phyloP scores from a whole-genome alignment of 768 basidiomycete species.

The Mycena sanguinolenta region DNA sequence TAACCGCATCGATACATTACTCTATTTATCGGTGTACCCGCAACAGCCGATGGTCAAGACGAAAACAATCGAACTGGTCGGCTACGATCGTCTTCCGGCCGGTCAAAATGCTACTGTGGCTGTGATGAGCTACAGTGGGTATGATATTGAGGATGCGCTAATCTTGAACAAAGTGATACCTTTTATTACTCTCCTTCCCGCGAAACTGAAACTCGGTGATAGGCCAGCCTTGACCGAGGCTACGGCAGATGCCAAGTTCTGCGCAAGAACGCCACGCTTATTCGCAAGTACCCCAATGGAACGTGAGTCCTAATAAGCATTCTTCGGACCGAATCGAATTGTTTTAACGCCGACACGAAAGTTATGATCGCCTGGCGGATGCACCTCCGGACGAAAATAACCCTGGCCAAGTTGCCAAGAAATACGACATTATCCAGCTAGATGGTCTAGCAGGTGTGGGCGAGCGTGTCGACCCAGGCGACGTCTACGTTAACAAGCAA shows the following conservation, averaged over 20 bases:
- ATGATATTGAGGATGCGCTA: slow-evolving; percentile 99
- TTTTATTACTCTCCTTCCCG: slow-evolving; percentile 6
- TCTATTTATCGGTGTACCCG: slow-evolving; percentile 98
- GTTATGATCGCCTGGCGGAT: slow-evolving; percentile 94
- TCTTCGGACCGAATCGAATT: slow-evolving; percentile 8
- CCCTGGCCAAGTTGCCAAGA: slow-evolving; percentile 77
- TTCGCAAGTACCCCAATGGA: slow-evolving; percentile 97
- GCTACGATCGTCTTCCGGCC: slow-evolving; percentile 96
- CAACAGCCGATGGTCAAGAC: slow-evolving; percentile 99
- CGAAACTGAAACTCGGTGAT: slow-evolving; percentile 21
- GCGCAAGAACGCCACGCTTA: slow-evolving; percentile 93
- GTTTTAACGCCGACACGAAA: slow-evolving; percentile 45
- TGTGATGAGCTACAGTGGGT: slow-evolving; percentile 99
- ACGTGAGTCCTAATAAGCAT: slow-evolving; percentile 71
- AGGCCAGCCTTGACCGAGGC: slow-evolving; percentile 97
- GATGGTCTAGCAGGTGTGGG: slow-evolving; percentile 97
- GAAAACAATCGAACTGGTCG: slow-evolving; percentile 96
- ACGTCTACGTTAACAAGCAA: slow-evolving; percentile 98
- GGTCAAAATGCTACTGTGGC: slow-evolving; percentile 99
- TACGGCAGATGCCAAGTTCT: slow-evolving; percentile 98
- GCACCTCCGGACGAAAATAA: slow-evolving; percentile 85
- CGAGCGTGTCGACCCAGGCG: slow-evolving; percentile 91
- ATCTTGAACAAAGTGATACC: slow-evolving; percentile 89
- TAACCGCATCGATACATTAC: slow-evolving; percentile 95
- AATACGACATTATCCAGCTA: slow-evolving; percentile 90